These are phyloP conservation scores for Penicillium herquei DNA, from an alignment of 495 filamentous ascomycete species.

Conservation along the genomic window DNA sequence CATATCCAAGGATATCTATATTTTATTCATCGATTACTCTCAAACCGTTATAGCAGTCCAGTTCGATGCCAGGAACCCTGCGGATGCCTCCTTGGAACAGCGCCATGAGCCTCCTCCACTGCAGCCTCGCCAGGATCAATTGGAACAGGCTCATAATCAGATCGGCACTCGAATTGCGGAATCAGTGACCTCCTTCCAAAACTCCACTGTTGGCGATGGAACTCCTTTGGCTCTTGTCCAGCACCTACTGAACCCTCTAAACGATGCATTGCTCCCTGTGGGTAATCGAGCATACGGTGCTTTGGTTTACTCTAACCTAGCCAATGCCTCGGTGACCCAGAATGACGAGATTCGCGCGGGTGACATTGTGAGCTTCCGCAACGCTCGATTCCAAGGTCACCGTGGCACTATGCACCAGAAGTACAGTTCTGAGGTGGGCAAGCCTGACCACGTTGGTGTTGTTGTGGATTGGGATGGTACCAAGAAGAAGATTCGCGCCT, in stretches of 20 bases:
- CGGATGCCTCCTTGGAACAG: conserved; percentile 74
- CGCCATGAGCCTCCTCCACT: conserved; percentile 82
- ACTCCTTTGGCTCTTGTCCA: conserved; percentile 70
- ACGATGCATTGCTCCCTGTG: conserved; percentile 74
- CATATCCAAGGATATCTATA: conserved; percentile 74
- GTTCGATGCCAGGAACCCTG: conserved; percentile 73
- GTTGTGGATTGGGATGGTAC: conserved; percentile 99
- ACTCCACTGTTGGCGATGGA: conserved; percentile 80
- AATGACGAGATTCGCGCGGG: conserved; percentile 93
- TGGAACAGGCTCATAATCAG: conserved; percentile 76
- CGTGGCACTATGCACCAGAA: conserved; percentile 93
- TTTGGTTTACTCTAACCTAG: conserved; percentile 88
- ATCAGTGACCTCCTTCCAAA: conserved; percentile 65
- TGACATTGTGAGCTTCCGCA: conserved; percentile 90
- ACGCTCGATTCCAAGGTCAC: conserved; percentile 94
- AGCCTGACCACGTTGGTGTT: conserved; percentile 90
- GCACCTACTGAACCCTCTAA: conserved; percentile 72
- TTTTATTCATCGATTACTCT: conserved; percentile 92
- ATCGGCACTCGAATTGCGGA: conserved; percentile 75
- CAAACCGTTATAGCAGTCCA: conserved; percentile 83
- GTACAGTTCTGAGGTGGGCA: conserved; percentile 85
- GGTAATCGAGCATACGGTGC: conserved; percentile 88
- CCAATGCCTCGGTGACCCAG: conserved; percentile 85
- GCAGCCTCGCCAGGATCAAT: conserved; percentile 85
- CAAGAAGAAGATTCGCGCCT: conserved; percentile 94